Evolutionary conservation across 352 stramenopile species (phyloP).

Genomic region (Pythium phragmitis): DNA sequence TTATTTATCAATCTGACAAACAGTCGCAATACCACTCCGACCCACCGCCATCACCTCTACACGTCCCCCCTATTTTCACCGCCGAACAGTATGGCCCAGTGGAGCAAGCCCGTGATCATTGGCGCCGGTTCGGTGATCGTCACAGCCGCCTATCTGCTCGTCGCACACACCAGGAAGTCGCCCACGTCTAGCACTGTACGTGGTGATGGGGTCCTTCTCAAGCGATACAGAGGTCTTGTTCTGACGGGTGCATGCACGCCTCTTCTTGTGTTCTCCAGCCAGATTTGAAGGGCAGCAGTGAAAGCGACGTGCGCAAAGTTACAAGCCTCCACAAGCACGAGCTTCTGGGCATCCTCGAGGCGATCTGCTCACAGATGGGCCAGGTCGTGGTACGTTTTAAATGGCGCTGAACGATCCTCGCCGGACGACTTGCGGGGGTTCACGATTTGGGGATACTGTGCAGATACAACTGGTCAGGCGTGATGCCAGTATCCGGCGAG

Average conservation of each 20-base stretch:
- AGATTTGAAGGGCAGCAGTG: slow-evolving; percentile 54
- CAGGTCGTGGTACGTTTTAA: slow-evolving; percentile 72
- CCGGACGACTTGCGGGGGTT: neutral
- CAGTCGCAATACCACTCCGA: neutral
- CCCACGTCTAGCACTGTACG: slow-evolving; percentile 39
- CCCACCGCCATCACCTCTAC: neutral
- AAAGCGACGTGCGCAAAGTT: slow-evolving; percentile 64
- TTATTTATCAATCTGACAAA: neutral
- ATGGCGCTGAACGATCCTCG: neutral
- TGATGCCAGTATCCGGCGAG: slow-evolving; percentile 75
- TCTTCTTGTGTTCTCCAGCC: slow-evolving; percentile 27
- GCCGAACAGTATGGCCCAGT: slow-evolving; percentile 53
- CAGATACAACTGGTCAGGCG: slow-evolving; percentile 87
- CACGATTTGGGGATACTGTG: neutral
- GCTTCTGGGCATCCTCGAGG: slow-evolving; percentile 83
- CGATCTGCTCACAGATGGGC: slow-evolving; percentile 88
- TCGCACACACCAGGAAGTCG: slow-evolving; percentile 40
- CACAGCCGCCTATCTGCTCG: slow-evolving; percentile 51
- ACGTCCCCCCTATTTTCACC: neutral
- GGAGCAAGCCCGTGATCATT: slow-evolving; percentile 80
- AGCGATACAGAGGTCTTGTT: neutral
- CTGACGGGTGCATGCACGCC: neutral
- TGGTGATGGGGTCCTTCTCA: neutral
- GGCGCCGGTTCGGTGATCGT: slow-evolving; percentile 67
- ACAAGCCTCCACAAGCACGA: slow-evolving; percentile 87